Evolutionary conservation across 2,329 filamentous ascomycete species (phyloP).

Genomic region (Metarhizium rileyi): DNA sequence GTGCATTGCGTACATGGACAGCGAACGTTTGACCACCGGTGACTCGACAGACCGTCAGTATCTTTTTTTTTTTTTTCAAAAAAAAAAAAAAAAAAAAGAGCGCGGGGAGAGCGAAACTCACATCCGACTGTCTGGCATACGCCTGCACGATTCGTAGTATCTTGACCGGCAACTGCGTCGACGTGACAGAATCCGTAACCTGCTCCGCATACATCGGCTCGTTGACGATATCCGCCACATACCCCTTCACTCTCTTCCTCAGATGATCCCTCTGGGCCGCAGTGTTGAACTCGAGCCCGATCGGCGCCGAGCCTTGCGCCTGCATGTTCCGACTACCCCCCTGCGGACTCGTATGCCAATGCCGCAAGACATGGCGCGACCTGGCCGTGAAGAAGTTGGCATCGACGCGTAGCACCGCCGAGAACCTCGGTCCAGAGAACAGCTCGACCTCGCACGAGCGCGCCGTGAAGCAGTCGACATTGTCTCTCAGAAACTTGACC

Average conservation of each 20-base stretch:
- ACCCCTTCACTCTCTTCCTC: conserved; percentile 36
- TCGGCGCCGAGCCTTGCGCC: conserved; percentile 34
- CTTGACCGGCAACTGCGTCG: conserved; percentile 35
- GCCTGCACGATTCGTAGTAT: conserved; percentile 38
- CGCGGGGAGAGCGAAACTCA: conserved; percentile 18
- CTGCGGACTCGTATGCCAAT: conserved; percentile 37
- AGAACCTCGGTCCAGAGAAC: conserved; percentile 36
- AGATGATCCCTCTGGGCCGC: conserved; percentile 33
- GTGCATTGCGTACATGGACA: conserved; percentile 47
- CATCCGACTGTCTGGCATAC: conserved; percentile 36
- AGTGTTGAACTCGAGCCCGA: conserved; percentile 38
- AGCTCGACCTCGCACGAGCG: conserved; percentile 35
- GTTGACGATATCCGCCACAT: conserved; percentile 36
- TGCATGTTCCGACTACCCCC: conserved; percentile 30
- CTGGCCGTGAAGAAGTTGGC: conserved; percentile 44
- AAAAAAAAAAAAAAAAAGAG: no score
- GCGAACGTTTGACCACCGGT: conserved; percentile 40
- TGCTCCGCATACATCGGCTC: conserved; percentile 41
- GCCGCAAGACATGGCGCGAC: conserved; percentile 36
- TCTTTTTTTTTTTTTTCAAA: no score
- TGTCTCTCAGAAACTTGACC: conserved; percentile 36
- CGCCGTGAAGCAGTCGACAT: conserved; percentile 34
- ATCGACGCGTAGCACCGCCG: conserved; percentile 33
- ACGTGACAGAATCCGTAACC: conserved; percentile 36
- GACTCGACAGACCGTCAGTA: conserved; percentile 19